Base-by-base conservation (phyloP, 768 basidiomycete genomes). In the Podaxis carcinomalis region DNA sequence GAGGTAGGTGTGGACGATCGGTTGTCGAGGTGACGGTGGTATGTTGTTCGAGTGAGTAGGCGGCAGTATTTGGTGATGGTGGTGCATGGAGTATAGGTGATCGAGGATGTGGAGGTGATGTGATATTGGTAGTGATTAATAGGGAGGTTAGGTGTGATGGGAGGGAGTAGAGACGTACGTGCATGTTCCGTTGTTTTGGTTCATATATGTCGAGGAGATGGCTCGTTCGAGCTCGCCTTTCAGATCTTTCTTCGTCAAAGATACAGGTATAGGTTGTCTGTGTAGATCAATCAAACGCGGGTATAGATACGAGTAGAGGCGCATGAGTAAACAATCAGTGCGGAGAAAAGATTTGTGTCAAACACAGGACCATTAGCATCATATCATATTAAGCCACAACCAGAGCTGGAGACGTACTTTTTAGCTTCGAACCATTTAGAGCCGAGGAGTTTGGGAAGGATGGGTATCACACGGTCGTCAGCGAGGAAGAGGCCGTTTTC, bases 221-320 rank as follows among this genome's bases (percentile, higher is more conserved):
- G 96, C 96, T 49, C 89, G 87, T 72, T 96, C 95, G 9, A 99
- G 83, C 68, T 98, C 95, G 51, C 80, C 83, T 72, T 98, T 98
- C 61, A 99, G 81, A 73, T 96, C 91, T 69, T 94, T 95, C 23
- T 89, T 85, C 10, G 83, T 87, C 56, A 99, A 72, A 65, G 85
- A 88, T n/a, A 98, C 96, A 1, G 97, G 94, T 35, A 98, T 92
- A 1, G 97, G 97, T 73, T 96, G 93, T 76, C 95, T 98, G 21
- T 49, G 25, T 3, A 49, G 47, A 49, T 49, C 25, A 9, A 4
- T 11, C 21, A 5, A 23, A 23, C 6, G 5, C 7, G 21, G 14
- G 11, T 49, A 14, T 5, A 23, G 47, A 49, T 42, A 52, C 25
- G 32, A 27, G 47, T 39, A 46, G 21, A 42, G 42, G 9, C 5